Evolutionary conservation across 129 eudicot genomes (phyloP), one percentile per base, ranked within the genome.

Genomic region (Rutidosis leptorrhynchoides): DNA sequence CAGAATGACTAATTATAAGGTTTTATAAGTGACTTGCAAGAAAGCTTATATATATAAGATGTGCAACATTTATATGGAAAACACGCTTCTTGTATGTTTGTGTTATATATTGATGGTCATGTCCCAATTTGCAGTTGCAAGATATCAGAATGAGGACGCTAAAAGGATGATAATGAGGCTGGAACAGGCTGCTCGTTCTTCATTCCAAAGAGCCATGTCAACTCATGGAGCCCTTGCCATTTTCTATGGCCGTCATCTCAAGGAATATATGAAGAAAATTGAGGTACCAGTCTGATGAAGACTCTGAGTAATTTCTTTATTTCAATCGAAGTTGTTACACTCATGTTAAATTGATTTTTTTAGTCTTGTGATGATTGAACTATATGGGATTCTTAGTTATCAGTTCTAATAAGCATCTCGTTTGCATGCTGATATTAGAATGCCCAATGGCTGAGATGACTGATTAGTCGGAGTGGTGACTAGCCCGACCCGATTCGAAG

Each of bases 171-270:
- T 88, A 76, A 83, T 87, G 56, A 77, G 94, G 81, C 74, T 91
- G 65, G 98, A 91, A 74, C 96, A 87, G 80, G 73, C 80, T 57
- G 88, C 88, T 16, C 88, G 69, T 48, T 83, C 96, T 54, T 77
- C 84, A 59, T 62, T 85, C 77, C 86, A 83, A 61, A 87, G 96
- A 81, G 81, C 77, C 58, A 81, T 91, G 88, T 74, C 90, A 60
- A 81, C 88, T 60, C 84, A 79, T 22, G 84, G 86, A 27, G 96
- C 98, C 49, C 83, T 91, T 22, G 98, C 98, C 29, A 58, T 87
- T 60, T 79, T 91, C 48, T 91, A 85, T 78, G 98, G 98, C 64
- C 96, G 96, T 46, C 94, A 49, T 74, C 72, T 85, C 65, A 83
- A 73, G 80, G 81, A 91, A 62, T 87, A 83, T 58, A 87, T 91